Evolutionary conservation across 2,329 filamentous ascomycete genomes (phyloP).

Genomic region (Monilinia aucupariae): DNA sequence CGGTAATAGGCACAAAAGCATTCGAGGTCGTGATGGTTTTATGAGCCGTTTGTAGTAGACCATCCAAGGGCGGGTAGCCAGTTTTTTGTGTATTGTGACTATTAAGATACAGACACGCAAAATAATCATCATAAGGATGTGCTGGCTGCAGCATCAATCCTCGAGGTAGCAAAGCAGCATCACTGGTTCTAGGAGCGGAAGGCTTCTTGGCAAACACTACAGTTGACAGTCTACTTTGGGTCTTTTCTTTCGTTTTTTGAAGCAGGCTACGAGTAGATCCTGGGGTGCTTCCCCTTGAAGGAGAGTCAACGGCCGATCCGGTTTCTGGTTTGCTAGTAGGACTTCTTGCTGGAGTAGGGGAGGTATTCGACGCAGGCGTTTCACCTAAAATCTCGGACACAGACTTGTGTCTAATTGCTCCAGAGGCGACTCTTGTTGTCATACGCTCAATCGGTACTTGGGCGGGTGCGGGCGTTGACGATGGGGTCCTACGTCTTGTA

Average conservation of each 20-base stretch:
- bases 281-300: slow-evolving; percentile 39
- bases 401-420: slow-evolving; percentile 65
- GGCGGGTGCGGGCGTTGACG: slow-evolving; percentile 28
- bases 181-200: slow-evolving; percentile 39
- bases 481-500: slow-evolving; percentile 27
- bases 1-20: slow-evolving; percentile 74
- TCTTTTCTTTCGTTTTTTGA: slow-evolving; percentile 45
- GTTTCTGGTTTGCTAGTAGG: slow-evolving; percentile 21
- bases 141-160: slow-evolving; percentile 16
- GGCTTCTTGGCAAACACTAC: slow-evolving; percentile 72
- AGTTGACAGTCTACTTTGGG: slow-evolving; percentile 63
- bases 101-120: slow-evolving; percentile 56
- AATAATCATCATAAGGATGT: slow-evolving; percentile 51
- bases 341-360: slow-evolving; percentile 21
- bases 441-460: slow-evolving; percentile 46
- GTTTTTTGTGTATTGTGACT: slow-evolving; percentile 51
- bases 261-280: slow-evolving; percentile 38
- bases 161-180: slow-evolving; percentile 19
- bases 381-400: slow-evolving; percentile 67
- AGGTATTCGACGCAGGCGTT: slow-evolving; percentile 40
- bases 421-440: slow-evolving; percentile 65
- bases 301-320: slow-evolving; percentile 26
- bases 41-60: slow-evolving; percentile 73
- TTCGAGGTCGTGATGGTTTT: slow-evolving; percentile 88
- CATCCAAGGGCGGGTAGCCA: slow-evolving; percentile 60